These are phyloP conservation scores for Sarocladium kiliense DNA, from an alignment of 2,329 filamentous ascomycete species.

Conservation along the genomic window DNA sequence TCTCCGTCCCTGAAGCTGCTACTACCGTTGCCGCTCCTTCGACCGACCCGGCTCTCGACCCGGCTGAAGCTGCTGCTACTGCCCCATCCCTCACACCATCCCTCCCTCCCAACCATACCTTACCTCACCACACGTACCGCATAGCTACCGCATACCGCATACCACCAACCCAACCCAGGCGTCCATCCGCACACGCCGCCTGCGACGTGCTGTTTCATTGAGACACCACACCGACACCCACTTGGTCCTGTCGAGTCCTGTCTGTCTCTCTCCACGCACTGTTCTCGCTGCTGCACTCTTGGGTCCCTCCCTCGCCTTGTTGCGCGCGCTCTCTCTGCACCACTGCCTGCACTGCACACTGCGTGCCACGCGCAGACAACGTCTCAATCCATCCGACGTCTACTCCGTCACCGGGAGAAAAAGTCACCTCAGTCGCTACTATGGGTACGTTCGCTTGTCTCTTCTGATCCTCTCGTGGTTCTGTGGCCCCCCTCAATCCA, in stretches of 20 bases:
- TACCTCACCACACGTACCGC: constrained; percentile 1
- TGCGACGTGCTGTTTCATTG: constrained; percentile 7
- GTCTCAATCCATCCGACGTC: constrained; percentile 3
- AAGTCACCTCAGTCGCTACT: constrained; percentile 8
- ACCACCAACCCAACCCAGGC: neutral
- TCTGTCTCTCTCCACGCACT: neutral
- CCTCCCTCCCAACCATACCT: constrained; percentile 2
- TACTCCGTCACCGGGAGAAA: neutral
- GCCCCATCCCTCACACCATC: constrained; percentile 7
- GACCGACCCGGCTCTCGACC: constrained; percentile 1
- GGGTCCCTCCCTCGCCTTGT: neutral
- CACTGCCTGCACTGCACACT: constrained; percentile 2
- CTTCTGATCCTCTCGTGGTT: neutral
- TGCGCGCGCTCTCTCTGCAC: constrained; percentile 6
- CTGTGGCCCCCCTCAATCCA: constrained; percentile 1
- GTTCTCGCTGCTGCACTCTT: neutral
- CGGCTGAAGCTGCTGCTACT: constrained; percentile 2
- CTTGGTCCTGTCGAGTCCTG: neutral
- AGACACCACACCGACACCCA: constrained; percentile 7
- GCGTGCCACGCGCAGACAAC: constrained; percentile 9
- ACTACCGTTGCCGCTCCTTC: neutral
- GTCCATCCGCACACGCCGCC: constrained; percentile 7
- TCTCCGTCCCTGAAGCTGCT: neutral
- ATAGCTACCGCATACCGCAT: constrained; percentile 7
- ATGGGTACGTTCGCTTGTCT: constrained; percentile 8